Evolutionary conservation across 768 basidiomycete genomes (phyloP).

Genomic region (Termitomyces sp.): DNA sequence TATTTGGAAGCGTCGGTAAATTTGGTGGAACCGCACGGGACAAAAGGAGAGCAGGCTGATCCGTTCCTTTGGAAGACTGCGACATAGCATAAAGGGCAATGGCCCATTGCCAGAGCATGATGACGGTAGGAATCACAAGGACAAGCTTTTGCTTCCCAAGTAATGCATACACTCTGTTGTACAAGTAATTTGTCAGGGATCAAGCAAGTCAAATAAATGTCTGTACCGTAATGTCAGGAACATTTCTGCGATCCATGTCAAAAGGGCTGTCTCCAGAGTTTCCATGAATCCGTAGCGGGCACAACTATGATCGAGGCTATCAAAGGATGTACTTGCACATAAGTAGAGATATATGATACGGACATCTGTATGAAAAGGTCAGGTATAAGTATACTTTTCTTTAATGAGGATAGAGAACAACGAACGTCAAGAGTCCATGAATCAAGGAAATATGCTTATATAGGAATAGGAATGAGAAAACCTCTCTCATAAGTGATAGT

Average conservation of each 20-base stretch:
- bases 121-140: not conserved
- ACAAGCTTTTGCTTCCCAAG: not conserved
- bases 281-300: slow-evolving; percentile 9
- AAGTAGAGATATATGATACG: not conserved
- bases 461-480: too few relatives aligned
- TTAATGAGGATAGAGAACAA: not conserved
- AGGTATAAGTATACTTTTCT: too few relatives aligned
- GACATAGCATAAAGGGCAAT: slow-evolving; percentile 4
- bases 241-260: slow-evolving; percentile 2
- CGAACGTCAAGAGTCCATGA: not conserved
- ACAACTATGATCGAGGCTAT: not conserved
- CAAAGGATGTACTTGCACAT: slow-evolving; percentile 1
- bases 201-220: not conserved
- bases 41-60: not conserved
- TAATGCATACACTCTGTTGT: slow-evolving; percentile 2
- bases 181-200: not conserved
- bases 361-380: too few relatives aligned
- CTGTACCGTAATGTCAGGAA: slow-evolving; percentile 8
- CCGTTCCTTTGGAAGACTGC: slow-evolving; percentile 1
- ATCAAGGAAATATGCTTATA: slow-evolving; percentile 5
- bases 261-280: not conserved
- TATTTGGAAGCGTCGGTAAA: not conserved
- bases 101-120: slow-evolving; percentile 4
- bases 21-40: not conserved
- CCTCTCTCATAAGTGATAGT: too few relatives aligned